Conservation (phyloP, 2,329 filamentous ascomycete species). For the Ophiostoma ulmi region DNA sequence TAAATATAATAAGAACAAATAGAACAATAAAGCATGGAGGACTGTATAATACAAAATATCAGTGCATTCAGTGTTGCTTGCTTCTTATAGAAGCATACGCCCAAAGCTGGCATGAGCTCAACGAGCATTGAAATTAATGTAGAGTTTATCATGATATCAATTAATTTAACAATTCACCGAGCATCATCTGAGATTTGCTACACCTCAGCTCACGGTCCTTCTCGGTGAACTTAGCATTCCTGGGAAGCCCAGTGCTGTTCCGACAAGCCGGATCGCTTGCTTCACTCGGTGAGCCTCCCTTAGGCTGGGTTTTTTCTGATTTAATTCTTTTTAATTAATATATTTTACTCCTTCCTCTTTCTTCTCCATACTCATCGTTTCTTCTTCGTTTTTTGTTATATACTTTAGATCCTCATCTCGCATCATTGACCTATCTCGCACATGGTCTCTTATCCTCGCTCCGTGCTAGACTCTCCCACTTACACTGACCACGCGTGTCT, state of each 20-base stretch:
- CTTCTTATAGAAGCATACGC: too few species aligned
- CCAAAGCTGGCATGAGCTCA: background rate
- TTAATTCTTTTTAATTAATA: background rate
- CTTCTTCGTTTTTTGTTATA: background rate
- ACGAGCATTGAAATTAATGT: too few species aligned
- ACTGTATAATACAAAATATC: background rate
- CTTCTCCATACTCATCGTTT: background rate
- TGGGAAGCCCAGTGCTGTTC: background rate
- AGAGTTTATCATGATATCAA: background rate
- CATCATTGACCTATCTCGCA: background rate
- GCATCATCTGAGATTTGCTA: background rate
- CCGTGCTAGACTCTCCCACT: background rate
- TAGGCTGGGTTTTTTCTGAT: background rate
- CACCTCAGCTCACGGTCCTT: background rate
- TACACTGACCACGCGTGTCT: background rate
- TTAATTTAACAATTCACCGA: background rate
- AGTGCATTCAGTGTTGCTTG: too few species aligned
- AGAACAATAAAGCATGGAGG: background rate
- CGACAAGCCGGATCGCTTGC: background rate
- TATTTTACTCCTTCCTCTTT: background rate
- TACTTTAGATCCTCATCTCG: background rate
- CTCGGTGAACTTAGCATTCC: background rate
- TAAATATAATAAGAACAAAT: too few species aligned
- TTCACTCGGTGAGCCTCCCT: background rate
- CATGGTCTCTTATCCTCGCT: constrained; percentile 1